phyloP scores from a whole-genome alignment of 2,329 filamentous ascomycete species.

The Pseudogymnoascus sp. region DNA sequence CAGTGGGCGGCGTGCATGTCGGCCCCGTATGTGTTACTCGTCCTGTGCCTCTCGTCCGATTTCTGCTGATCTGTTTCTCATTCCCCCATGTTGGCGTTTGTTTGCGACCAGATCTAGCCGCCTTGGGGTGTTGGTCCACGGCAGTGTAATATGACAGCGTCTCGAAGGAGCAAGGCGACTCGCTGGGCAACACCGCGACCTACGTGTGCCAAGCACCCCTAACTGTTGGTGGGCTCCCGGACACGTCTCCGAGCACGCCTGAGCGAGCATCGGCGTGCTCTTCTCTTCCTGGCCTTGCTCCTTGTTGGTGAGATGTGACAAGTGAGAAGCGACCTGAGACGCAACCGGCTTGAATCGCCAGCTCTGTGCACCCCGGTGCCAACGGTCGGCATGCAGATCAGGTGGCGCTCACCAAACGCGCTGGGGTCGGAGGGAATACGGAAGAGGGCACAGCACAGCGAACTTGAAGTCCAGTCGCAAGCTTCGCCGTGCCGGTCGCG shows the following conservation, averaged over 20 bases:
- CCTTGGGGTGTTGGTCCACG: constrained; percentile 4
- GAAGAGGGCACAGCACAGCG: not conserved
- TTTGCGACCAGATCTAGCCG: not conserved
- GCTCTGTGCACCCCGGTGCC: not conserved
- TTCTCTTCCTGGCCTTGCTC: not conserved
- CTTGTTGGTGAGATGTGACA: constrained; percentile 1
- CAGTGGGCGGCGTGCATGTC: not conserved
- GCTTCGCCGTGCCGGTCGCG: not conserved
- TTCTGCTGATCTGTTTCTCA: not conserved
- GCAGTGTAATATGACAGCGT: constrained; percentile 1
- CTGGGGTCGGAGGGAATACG: not conserved
- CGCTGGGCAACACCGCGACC: not conserved
- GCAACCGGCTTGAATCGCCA: not conserved
- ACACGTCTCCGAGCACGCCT: not conserved
- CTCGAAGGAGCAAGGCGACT: not conserved
- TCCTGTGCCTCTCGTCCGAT: constrained; percentile 2
- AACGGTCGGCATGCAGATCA: constrained; percentile 2
- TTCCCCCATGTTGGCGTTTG: not conserved
- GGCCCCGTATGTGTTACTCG: not conserved
- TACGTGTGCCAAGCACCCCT: not conserved
- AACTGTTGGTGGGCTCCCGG: not conserved
- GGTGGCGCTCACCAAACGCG: not conserved
- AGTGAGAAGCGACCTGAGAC: not conserved
- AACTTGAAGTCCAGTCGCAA: not conserved
- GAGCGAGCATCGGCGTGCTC: not conserved